phyloP scores from a whole-genome alignment of 805 yeast genomes.

The Scheffersomyces coipomensis region DNA sequence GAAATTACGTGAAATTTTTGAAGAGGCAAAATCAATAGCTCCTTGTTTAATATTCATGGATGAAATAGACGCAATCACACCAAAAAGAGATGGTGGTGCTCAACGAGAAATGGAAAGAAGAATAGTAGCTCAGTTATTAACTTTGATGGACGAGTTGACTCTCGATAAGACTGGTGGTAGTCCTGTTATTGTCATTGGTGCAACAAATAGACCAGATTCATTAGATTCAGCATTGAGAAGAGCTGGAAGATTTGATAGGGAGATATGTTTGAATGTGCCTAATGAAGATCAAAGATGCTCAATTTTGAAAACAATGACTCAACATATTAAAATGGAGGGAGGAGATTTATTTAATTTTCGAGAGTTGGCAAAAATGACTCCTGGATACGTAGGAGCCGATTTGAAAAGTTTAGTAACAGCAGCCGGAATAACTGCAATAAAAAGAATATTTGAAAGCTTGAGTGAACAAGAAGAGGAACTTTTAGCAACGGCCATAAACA shows the following conservation, averaged over 20 bases:
- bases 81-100: constrained; percentile 79
- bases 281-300: constrained; percentile 76
- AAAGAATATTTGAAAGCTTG: constrained; percentile 74
- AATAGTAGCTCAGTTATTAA: constrained; percentile 85
- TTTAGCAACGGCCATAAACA: constrained; percentile 3
- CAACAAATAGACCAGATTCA: constrained; percentile 95
- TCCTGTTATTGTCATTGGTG: constrained; percentile 93
- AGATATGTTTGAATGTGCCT: constrained; percentile 93
- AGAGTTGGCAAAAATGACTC: constrained; percentile 84
- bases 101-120: constrained; percentile 88
- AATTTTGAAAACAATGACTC: constrained; percentile 74
- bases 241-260: constrained; percentile 96
- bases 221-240: constrained; percentile 92
- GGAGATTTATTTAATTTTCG: constrained; percentile 65
- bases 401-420: constrained; percentile 90
- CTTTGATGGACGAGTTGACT: constrained; percentile 91
- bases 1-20: constrained; percentile 87
- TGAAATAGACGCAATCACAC: constrained; percentile 91
- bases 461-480: constrained; percentile 40
- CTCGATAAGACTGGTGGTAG: constrained; percentile 87
- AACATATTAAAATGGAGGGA: constrained; percentile 55
- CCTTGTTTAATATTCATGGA: constrained; percentile 93
- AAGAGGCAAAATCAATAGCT: constrained; percentile 85
- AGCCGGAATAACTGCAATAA: constrained; percentile 92
- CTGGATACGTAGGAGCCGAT: constrained; percentile 98